Evolutionary conservation across 768 basidiomycete genomes (phyloP).

Genomic region (Rhodotorula sphaerocarpa): DNA sequence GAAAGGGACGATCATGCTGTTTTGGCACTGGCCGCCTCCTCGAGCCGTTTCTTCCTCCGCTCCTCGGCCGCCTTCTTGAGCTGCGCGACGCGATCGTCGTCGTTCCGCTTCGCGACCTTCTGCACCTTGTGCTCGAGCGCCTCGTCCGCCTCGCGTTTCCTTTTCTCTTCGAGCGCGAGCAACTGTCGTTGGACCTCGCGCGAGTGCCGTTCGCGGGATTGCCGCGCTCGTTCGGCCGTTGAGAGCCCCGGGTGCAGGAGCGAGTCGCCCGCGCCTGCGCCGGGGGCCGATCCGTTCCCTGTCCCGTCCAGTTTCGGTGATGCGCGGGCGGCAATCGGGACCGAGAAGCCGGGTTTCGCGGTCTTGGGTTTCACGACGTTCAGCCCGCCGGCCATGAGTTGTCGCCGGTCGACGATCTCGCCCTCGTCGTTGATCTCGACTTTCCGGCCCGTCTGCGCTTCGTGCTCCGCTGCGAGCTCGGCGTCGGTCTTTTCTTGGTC

Average conservation of each 20-base stretch:
- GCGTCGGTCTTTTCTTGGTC: constrained; percentile 53
- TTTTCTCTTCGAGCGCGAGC: constrained; percentile 61
- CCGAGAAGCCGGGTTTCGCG: constrained; percentile 47
- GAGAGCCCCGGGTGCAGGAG: constrained; percentile 10
- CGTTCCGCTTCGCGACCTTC: constrained; percentile 62
- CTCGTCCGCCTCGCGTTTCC: constrained; percentile 53
- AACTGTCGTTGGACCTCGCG: constrained; percentile 71
- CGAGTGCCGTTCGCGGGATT: constrained; percentile 74
- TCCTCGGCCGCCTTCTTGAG: constrained; percentile 73
- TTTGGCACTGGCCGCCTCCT: constrained; percentile 11
- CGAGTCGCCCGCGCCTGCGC: constrained; percentile 4
- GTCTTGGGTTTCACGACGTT: constrained; percentile 74
- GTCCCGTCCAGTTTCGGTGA: constrained; percentile 28
- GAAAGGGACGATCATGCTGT: background rate
- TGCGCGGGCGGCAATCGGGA: constrained; percentile 35
- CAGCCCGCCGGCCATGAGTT: constrained; percentile 79
- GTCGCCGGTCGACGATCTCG: constrained; percentile 91
- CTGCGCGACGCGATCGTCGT: constrained; percentile 61
- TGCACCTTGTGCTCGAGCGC: constrained; percentile 54
- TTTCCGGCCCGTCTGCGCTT: constrained; percentile 65
- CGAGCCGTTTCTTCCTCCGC: constrained; percentile 39
- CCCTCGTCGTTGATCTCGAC: constrained; percentile 96
- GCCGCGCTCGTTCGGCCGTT: constrained; percentile 46
- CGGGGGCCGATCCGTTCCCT: too few species aligned
- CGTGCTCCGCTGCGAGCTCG: constrained; percentile 58